Base-by-base conservation (phyloP, 306 rosid species). In the Senna siamea region DNA sequence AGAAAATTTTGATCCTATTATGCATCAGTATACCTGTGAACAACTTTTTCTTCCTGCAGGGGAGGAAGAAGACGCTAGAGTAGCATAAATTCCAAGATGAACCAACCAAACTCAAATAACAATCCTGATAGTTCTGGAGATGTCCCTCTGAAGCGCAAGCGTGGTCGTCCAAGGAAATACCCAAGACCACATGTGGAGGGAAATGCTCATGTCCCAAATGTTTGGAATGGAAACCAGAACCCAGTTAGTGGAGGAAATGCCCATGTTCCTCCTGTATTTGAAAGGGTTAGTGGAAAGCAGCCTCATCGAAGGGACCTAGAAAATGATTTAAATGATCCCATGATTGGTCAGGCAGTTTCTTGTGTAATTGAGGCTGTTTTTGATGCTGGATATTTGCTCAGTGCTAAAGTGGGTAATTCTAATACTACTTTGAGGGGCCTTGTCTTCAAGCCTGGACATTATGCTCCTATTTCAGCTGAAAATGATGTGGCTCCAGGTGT, bases 101-200 rank as follows among this genome's bases (percentile, higher is more conserved):
- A 83, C 59, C 93, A 87, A 76, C 78, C 76, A 8, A 79, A 86
- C 79, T 92, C 75, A 52, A 88, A 75, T 70, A 80, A 80, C 70
- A 84, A 67, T 56, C 82, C 80, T 48, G 89, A 84, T 85, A 83
- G 84, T 40, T 87, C 85, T 3, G 86, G 85, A 67, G 89, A 87
- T 69, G 69, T 78, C 78, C 91, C 92, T n/a, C 54, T 77, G 85
- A 94, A 91, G 93, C 91, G 96, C 3, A 91, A 92, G 78, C 96
- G 98, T 17, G 98, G 98, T 26, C 98, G 98, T 44, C 98, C 98
- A 7, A 83, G 97, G 70, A 94, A 94, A 85, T 85, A 88, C 72
- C 98, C 96, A 5, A 87, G 69, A 66, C 76, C 83, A 40, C 81
- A 77, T 78, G 15, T 52, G 17, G 93, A 80, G 60, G 93, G 72